Conservation (phyloP, 2,329 filamentous ascomycete genomes). For the Botrytis squamosa region DNA sequence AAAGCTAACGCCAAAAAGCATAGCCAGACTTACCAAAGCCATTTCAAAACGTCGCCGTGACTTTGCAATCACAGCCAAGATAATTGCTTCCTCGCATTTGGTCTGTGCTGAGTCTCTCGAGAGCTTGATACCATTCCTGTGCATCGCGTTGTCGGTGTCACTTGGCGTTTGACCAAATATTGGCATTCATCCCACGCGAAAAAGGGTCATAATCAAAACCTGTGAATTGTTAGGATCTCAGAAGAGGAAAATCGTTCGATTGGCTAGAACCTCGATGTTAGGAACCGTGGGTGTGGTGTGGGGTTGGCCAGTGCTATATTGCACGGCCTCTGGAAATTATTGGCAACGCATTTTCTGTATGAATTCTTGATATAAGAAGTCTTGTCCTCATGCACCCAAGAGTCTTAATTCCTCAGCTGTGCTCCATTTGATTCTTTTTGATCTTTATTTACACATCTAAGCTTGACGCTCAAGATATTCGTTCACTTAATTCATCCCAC, state of each 20-base stretch:
- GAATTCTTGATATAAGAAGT: slow-evolving; percentile 20
- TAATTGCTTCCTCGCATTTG: slow-evolving; percentile 6
- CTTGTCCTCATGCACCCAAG: slow-evolving; percentile 22
- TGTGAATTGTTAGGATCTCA: not conserved
- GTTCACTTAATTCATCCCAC: not conserved
- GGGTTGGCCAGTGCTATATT: slow-evolving; percentile 12
- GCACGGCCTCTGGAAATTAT: slow-evolving; percentile 7
- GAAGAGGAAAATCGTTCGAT: not conserved
- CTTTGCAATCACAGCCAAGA: slow-evolving; percentile 9
- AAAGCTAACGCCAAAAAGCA: slow-evolving; percentile 8
- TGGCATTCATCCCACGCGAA: not conserved
- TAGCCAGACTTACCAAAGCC: slow-evolving; percentile 1
- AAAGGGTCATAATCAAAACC: not conserved
- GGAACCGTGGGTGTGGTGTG: not conserved
- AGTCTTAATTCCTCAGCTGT: slow-evolving; percentile 19
- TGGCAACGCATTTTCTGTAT: not conserved
- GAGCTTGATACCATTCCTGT: not conserved
- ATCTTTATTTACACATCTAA: slow-evolving; percentile 12
- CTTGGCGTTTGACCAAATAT: slow-evolving; percentile 14
- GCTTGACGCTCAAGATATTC: slow-evolving; percentile 19
- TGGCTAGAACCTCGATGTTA: not conserved
- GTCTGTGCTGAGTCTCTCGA: not conserved
- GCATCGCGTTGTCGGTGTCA: slow-evolving; percentile 16
- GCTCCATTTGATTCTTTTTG: slow-evolving; percentile 15
- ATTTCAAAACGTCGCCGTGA: slow-evolving; percentile 12